Evolutionary conservation across 257 asterid species (phyloP), one percentile per base, ranked within the genome.

Genomic region (Solanum medicagineum): DNA sequence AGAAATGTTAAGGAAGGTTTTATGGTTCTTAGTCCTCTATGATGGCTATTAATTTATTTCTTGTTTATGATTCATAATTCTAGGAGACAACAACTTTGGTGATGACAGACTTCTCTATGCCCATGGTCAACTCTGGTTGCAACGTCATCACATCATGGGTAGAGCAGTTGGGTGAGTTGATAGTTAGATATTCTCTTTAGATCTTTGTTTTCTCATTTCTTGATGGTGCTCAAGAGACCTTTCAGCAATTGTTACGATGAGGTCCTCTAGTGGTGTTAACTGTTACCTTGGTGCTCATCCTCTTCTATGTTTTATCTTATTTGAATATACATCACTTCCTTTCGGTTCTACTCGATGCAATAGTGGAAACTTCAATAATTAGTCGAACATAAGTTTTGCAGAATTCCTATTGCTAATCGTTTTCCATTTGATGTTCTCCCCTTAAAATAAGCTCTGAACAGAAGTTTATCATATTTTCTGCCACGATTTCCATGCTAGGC

Each of bases 31-130:
- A 6, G 11, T 44, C 47, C 83, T 51, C 17, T 26, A 77, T 24
- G 26, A 77, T 15, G 26, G 26, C 63, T 51, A 51, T 53, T 77
- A 51, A 77, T 51, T 77, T 24, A 51, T 10, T 14, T 77, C 22
- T 26, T 77, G 63, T 51, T 56, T 87, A 45, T 88, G 70, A 36
- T 87, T 83, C 55, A 81, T 88, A 59, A 83, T 66, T 11, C 74
- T 94, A 97, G 99, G 99, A 69, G 99, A 97, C 87, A 97, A 94
- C 85, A 97, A 97, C 88, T 91, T 89, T 85, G 98, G 97, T 83
- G 99, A 97, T 86, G 99, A 97, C 92, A 92, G 99, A 89, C 98
- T 92, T 90, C 93, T 97, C 59, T 97, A 97, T 85, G 99, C 99
- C 83, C 94, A 94, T 0, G 99, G 99, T 81, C 99, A 97, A 89